These are phyloP conservation scores for Populus tomentosa DNA, from an alignment of 441 rosid species.

Conservation along the genomic window DNA sequence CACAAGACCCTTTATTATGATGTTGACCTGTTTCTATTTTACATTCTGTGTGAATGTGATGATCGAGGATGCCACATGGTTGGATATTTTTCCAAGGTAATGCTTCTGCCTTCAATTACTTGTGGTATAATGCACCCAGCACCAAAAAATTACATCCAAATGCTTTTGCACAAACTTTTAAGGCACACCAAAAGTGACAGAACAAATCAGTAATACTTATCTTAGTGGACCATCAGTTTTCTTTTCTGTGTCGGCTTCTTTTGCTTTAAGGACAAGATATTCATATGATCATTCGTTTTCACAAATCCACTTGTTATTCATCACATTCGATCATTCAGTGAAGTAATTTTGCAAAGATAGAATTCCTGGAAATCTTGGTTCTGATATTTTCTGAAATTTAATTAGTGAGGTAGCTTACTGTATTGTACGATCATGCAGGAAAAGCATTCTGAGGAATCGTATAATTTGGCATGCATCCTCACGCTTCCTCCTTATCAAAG, in stretches of 20 bases:
- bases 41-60: slow-evolving; percentile 92
- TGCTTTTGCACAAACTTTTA: background rate
- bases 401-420: background rate
- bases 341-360: background rate
- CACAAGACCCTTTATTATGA: slow-evolving; percentile 99
- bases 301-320: background rate
- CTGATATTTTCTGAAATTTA: background rate
- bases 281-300: background rate
- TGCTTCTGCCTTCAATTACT: slow-evolving; percentile 7
- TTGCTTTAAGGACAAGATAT: background rate
- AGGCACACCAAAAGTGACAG: background rate
- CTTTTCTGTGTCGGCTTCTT: background rate
- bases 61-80: slow-evolving; percentile 99
- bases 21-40: slow-evolving; percentile 91
- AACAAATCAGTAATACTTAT: background rate
- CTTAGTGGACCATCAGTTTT: background rate
- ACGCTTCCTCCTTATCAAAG: slow-evolving; percentile 99
- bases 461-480: slow-evolving; percentile 96
- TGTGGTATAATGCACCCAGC: background rate
- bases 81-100: slow-evolving; percentile 96
- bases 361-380: background rate
- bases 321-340: background rate
- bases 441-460: slow-evolving; percentile 96
- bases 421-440: slow-evolving; percentile 53
- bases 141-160: background rate